phyloP scores from a whole-genome alignment of 441 rosid species.

The Manihot esculenta region DNA sequence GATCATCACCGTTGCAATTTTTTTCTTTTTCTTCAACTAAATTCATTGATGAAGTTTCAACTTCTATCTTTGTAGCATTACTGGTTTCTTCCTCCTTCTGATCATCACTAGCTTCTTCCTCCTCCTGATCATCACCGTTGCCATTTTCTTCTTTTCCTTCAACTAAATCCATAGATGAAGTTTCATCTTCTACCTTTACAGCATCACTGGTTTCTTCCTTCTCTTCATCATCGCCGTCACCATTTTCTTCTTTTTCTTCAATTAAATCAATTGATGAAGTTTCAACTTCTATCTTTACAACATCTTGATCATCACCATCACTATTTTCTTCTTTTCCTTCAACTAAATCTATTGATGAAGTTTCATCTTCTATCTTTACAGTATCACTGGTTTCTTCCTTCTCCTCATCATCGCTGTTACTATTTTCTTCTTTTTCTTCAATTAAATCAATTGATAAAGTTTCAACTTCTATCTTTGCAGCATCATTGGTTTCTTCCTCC shows the following conservation, averaged over 20 bases:
- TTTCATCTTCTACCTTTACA: not conserved
- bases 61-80: too few relatives aligned
- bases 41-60: not conserved
- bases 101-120: not conserved
- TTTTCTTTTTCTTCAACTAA: constrained; percentile 24
- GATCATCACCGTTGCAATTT: not conserved
- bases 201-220: constrained; percentile 3
- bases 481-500: constrained; percentile 2
- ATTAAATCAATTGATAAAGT: constrained; percentile 4
- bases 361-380: not conserved
- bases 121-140: not conserved
- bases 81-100: not conserved
- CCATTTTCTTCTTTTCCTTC: constrained; percentile 9
- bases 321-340: constrained; percentile 8
- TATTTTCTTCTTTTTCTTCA: constrained; percentile 11
- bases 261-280: constrained; percentile 4
- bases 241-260: constrained; percentile 12
- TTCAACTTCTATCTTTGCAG: not conserved
- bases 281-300: not conserved
- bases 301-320: not conserved
- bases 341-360: constrained; percentile 5
- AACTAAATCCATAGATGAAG: constrained; percentile 4
- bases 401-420: not conserved
- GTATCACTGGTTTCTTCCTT: constrained; percentile 2
- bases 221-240: not conserved